Conservation (phyloP, 164 flowering plant species). For the Tetracentron sinense region DNA sequence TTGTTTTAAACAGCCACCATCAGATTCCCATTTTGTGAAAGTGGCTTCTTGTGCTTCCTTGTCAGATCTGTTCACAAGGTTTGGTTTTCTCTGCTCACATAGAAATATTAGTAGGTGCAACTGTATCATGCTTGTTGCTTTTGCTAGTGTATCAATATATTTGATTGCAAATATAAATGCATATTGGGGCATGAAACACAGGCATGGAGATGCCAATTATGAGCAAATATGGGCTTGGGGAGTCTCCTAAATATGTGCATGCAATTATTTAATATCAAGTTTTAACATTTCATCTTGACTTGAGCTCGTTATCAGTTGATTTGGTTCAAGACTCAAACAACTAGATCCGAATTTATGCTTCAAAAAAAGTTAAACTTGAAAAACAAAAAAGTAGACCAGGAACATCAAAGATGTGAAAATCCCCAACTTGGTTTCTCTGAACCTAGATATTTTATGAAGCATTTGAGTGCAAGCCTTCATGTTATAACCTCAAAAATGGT, state of each 20-base stretch:
- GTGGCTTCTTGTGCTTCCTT: conserved; percentile 63
- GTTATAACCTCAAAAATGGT: too few relatives aligned
- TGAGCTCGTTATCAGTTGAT: not conserved
- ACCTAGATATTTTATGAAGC: too few relatives aligned
- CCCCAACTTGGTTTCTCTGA: too few relatives aligned
- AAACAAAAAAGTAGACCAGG: too few relatives aligned
- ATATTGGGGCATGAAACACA: not conserved
- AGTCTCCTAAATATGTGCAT: not conserved
- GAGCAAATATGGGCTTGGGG: not conserved
- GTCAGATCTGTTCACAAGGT: conserved; percentile 76
- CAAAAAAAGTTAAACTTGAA: not conserved
- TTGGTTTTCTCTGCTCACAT: conserved; percentile 1
- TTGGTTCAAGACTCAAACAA: not conserved
- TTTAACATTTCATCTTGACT: not conserved
- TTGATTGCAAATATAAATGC: not conserved
- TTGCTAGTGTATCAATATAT: not conserved
- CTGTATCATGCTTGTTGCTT: not conserved
- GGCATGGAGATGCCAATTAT: not conserved
- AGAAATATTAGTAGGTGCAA: not conserved
- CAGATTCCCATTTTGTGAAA: conserved; percentile 60
- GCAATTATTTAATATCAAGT: not conserved
- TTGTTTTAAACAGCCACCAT: conserved; percentile 41
- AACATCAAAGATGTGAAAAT: too few relatives aligned
- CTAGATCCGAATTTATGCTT: too few relatives aligned
- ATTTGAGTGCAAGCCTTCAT: too few relatives aligned